Evolutionary conservation across 805 yeast genomes (phyloP), one percentile per base, ranked within the genome.

Genomic region (Yarrowia sp.): DNA sequence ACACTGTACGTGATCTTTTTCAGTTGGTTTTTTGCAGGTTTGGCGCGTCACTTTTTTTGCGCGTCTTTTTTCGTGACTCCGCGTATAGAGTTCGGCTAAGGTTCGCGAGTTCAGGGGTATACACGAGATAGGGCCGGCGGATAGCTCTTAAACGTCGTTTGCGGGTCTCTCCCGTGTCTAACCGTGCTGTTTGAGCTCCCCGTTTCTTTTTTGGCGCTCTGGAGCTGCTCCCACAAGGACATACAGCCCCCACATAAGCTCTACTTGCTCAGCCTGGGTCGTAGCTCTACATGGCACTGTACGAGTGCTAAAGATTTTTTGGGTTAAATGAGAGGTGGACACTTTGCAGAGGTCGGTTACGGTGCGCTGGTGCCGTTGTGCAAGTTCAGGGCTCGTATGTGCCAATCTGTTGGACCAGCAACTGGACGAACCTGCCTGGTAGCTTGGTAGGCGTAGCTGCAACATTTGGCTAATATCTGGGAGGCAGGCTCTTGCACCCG

Each of bases 1-100:
- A 15, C 53, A 49, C 53, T 49, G 53, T 49, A 49, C 38, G 53
- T 32, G 53, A 26, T 3, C n/a, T 5, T 46, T 46, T 46, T 46
- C 50, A 46, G 50, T 46, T 46, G 50, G 8, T 46, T 48, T 48
- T 50, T 50, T 50, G 56, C 56, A 50, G 41, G 26, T 10, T 50
- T 50, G 15, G 35, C 56, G 56, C 56, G 41, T 26, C 5, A 14
- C 10, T 35, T 10, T 9, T 35, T 35, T 32, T n/a, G 41, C 56
- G 56, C 56, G 41, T 50, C 55, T 32, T 50, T 50, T 50, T 50
- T 50, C 56, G 56, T 14, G 56, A 50, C 22, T n/a, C 56, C 56
- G 56, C 9, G 56, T 48, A 7, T 46, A 46, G n/a, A 12, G 50
- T 49, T 49, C 14, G 5, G 16, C 12, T n/a, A 49, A 49, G 12